Percentiles rank a stretch among this genome's conserved stretches.
Evolutionary conservation across 2,329 filamentous ascomycete genomes (phyloP).

Genomic region (Neopestalotiopsis sp.): DNA sequence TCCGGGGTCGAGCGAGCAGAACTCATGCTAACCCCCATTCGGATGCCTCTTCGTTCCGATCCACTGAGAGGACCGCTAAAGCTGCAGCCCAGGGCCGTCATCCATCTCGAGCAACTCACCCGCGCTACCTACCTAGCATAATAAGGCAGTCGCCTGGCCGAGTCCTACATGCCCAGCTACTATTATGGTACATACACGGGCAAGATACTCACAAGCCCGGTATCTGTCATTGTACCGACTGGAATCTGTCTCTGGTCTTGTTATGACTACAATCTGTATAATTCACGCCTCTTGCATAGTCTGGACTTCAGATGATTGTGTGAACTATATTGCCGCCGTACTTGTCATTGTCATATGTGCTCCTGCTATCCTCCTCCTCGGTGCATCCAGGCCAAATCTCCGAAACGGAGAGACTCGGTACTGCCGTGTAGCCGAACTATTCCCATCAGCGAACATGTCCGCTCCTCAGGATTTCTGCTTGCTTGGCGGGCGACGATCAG

Average conservation of each 20-base stretch:
- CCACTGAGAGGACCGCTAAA: conserved; percentile 19
- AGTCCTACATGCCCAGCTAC: neutral
- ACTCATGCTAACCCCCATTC: neutral
- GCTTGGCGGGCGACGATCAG: conserved; percentile 15
- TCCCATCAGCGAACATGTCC: conserved; percentile 11
- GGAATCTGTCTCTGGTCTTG: neutral
- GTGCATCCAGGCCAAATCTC: conserved; percentile 11
- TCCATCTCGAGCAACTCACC: conserved; percentile 19
- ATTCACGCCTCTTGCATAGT: neutral
- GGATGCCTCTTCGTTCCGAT: conserved; percentile 19
- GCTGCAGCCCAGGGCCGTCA: conserved; percentile 12
- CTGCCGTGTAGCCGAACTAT: conserved; percentile 14
- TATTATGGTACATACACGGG: neutral
- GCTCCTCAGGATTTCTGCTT: neutral
- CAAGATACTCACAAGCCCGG: neutral
- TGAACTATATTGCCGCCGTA: conserved; percentile 7
- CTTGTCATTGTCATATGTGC: neutral
- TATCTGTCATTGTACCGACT: conserved; percentile 7
- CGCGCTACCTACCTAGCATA: conserved; percentile 11
- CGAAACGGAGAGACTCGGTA: conserved; percentile 1
- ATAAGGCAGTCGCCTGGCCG: neutral
- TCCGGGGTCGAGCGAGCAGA: neutral
- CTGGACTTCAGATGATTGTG: conserved; percentile 14
- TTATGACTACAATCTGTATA: conserved; percentile 1
- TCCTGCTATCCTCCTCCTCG: too few relatives aligned